Conservation (phyloP, 2,329 filamentous ascomycete genomes). For the Stemphylium beticola region DNA sequence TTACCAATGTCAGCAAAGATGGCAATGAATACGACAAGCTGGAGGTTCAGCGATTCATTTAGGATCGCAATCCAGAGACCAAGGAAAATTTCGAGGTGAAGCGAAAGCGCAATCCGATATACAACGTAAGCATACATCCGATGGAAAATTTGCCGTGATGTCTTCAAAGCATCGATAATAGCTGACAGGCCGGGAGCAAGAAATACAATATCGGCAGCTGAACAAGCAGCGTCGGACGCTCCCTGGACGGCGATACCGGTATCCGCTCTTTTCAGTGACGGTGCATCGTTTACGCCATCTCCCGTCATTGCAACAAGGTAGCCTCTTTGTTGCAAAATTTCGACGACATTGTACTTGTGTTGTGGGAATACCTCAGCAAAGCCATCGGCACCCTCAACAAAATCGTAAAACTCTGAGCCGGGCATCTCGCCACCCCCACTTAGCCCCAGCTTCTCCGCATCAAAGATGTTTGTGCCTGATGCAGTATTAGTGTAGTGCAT, state of each 20-base stretch:
- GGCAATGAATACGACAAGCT: constrained; percentile 90
- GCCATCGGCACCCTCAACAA: constrained; percentile 92
- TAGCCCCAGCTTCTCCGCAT: constrained; percentile 88
- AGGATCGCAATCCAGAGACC: constrained; percentile 90
- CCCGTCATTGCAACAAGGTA: constrained; percentile 96
- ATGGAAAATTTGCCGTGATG: constrained; percentile 92
- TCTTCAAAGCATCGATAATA: constrained; percentile 92
- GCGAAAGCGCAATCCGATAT: constrained; percentile 90
- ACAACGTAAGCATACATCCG: constrained; percentile 97
- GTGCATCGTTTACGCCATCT: constrained; percentile 93
- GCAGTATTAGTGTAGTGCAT: background rate
- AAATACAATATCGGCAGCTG: constrained; percentile 92
- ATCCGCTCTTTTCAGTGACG: constrained; percentile 93
- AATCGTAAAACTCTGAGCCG: constrained; percentile 92
- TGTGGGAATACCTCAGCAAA: constrained; percentile 95
- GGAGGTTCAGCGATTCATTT: constrained; percentile 82
- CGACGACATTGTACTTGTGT: constrained; percentile 94
- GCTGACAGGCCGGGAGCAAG: constrained; percentile 88
- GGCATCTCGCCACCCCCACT: constrained; percentile 91
- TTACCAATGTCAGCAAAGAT: constrained; percentile 82
- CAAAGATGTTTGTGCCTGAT: constrained; percentile 84
- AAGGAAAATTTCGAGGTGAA: constrained; percentile 90
- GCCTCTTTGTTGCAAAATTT: constrained; percentile 91
- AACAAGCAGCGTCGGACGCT: constrained; percentile 87
- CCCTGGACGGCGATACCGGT: constrained; percentile 95